phyloP scores from a whole-genome alignment of 2,329 filamentous ascomycete genomes.

The Emergomyces orientalis region DNA sequence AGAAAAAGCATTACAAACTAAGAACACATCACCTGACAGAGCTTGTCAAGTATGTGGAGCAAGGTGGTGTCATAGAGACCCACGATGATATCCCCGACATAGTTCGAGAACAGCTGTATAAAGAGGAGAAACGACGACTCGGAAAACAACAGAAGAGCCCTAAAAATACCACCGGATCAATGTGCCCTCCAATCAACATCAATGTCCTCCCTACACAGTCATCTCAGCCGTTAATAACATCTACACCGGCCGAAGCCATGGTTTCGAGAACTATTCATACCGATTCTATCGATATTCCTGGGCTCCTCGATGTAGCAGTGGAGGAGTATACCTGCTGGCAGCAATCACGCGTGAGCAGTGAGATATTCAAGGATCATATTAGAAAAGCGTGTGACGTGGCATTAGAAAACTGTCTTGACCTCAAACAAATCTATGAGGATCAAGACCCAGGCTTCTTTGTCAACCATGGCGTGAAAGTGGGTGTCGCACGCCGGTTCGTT shows the following conservation, averaged over 20 bases:
- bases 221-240: too few species aligned
- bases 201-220: constrained; percentile 22
- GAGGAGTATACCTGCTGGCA: constrained; percentile 23
- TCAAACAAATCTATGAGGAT: constrained; percentile 24
- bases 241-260: too few species aligned
- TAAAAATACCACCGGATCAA: constrained; percentile 4
- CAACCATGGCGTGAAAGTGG: constrained; percentile 22
- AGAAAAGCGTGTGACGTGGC: constrained; percentile 21
- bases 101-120: constrained; percentile 25
- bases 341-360: constrained; percentile 18
- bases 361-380: constrained; percentile 19
- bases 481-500: constrained; percentile 24
- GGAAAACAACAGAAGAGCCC: neutral
- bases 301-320: constrained; percentile 19
- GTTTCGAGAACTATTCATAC: too few species aligned
- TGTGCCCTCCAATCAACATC: constrained; percentile 22
- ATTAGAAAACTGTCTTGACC: constrained; percentile 18
- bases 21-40: constrained; percentile 22
- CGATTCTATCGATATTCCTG: constrained; percentile 16
- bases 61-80: constrained; percentile 18
- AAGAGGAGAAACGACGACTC: constrained; percentile 17
- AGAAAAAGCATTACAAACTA: constrained; percentile 27
- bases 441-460: constrained; percentile 25
- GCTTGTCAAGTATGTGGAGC: constrained; percentile 22
- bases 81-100: constrained; percentile 25